phyloP scores from a whole-genome alignment of 2,329 filamentous ascomycete species.

The Lizonia empirigonia region DNA sequence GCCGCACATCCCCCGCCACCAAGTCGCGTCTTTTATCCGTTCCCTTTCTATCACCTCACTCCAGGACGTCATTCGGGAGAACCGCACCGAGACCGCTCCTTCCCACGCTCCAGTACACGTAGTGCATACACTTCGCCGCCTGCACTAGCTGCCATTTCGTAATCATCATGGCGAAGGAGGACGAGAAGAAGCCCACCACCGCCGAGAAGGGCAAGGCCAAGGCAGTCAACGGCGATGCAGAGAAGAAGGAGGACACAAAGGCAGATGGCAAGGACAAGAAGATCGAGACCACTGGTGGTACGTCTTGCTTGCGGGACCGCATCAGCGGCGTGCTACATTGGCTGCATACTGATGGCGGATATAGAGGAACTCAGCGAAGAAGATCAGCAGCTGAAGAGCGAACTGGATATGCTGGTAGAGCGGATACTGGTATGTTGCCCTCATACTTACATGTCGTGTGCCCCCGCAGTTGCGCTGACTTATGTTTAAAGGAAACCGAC shows the following conservation, averaged over 20 bases:
- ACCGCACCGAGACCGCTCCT: conserved; percentile 19
- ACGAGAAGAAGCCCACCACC: conserved; percentile 79
- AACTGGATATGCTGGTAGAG: conserved; percentile 98
- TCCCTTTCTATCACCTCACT: conserved; percentile 5
- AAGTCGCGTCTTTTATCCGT: conserved; percentile 11
- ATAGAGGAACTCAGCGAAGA: conserved; percentile 95
- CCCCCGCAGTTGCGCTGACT: conserved; percentile 30
- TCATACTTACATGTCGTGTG: conserved; percentile 8
- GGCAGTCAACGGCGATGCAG: conserved; percentile 71
- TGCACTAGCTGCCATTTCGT: conserved; percentile 41
- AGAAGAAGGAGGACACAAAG: conserved; percentile 62
- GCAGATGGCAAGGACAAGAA: conserved; percentile 81
- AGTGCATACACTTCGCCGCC: conserved; percentile 40
- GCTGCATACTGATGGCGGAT: conserved; percentile 42
- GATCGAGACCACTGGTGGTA: conserved; percentile 64
- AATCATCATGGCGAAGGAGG: conserved; percentile 85
- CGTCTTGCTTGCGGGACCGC: conserved; percentile 35
- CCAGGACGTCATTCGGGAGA: background rate
- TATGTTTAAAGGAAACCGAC: conserved; percentile 75
- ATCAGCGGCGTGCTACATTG: conserved; percentile 5
- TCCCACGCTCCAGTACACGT: conserved; percentile 10
- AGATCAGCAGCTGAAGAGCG: conserved; percentile 96
- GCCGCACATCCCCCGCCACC: conserved; percentile 21
- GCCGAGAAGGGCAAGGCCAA: conserved; percentile 97
- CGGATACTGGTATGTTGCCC: conserved; percentile 72